Base-by-base conservation (phyloP, 768 basidiomycete genomes). In the Mycena leptocephala region DNA sequence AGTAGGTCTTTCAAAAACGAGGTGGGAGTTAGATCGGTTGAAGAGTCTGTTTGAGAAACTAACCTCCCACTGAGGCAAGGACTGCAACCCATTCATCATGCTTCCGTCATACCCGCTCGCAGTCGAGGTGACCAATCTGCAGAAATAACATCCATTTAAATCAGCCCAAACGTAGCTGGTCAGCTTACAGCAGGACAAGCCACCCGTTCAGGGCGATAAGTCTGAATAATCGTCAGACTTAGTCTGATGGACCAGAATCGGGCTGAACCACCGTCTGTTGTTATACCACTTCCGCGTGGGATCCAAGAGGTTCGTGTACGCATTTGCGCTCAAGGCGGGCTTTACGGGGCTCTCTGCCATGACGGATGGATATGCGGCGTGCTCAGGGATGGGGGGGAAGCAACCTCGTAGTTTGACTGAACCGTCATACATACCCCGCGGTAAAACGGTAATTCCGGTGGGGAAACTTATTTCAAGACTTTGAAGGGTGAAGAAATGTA, bases 41-140 rank as follows among this genome's bases (percentile, higher is more conserved):
- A 4, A 24, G 1, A 8, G 5, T 30, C 11, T 53, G 51, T 6
- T 9, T 10, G 24, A 26, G 13, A 7, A 14, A 28, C 5, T 14
- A 28, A 55, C 62, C 61, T 87, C 83, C 95, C 95, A 96, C 78
- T 93, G 90, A 11, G 80, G 70, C 72, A 95, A 86, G 53, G 90
- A 90, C 84, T 96, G 95, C 43, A 96, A 87, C 81, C 93, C 93
- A 84, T 95, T 95, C 93, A 95, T 93, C 91, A 95, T 92, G 81
- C 91, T 92, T 75, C 93, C 93, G 80, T 95, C 94, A 80, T 92
- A 95, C 61, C 94, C 94, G 81, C 91, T 94, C 51, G 92, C 93
- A 13, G 93, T 93, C 28, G 94, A 94, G 7, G 94, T 94, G 79
- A 95, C 92, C 77, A 95, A 90, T 63, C 93, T 93, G 68, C 20